Evolutionary conservation across 257 asterid genomes (phyloP).

Genomic region (Solanum raphanifolium): DNA sequence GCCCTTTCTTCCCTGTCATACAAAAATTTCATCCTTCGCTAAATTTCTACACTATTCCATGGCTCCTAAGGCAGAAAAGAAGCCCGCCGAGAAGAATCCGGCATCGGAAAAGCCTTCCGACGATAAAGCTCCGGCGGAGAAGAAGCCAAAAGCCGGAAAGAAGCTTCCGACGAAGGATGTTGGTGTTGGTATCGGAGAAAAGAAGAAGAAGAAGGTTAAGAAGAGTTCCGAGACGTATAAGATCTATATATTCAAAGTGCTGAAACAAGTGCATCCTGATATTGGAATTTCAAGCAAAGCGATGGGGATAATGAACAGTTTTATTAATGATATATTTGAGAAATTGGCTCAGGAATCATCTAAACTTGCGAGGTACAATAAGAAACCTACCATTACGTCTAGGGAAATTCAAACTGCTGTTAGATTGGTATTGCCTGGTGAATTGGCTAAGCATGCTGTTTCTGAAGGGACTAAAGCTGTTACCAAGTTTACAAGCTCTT

Average conservation of each 20-base stretch:
- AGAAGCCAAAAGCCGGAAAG: not conserved
- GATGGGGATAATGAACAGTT: constrained; percentile 2
- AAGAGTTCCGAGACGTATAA: constrained; percentile 2
- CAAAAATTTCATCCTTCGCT: not conserved
- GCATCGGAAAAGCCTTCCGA: not conserved
- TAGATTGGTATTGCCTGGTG: constrained; percentile 3
- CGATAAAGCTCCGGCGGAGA: not conserved
- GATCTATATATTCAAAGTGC: constrained; percentile 2
- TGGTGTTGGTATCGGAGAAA: not conserved
- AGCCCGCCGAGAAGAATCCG: not conserved
- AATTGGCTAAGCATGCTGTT: constrained; percentile 3
- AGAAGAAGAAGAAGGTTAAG: constrained; percentile 1
- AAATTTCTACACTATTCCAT: not conserved
- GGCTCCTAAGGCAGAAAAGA: constrained; percentile 2
- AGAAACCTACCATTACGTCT: not conserved
- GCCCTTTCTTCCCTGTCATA: not conserved
- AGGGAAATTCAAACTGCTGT: constrained; percentile 3
- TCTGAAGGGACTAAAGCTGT: constrained; percentile 3
- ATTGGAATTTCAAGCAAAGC: constrained; percentile 1
- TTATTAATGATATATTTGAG: constrained; percentile 2
- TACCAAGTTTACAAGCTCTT: constrained; percentile 1
- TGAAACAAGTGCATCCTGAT: constrained; percentile 4
- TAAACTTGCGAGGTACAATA: not conserved
- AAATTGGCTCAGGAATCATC: constrained; percentile 1
- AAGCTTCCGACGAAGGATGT: not conserved